phyloP scores from a whole-genome alignment of 768 basidiomycete genomes.

The Phaffia australis region DNA sequence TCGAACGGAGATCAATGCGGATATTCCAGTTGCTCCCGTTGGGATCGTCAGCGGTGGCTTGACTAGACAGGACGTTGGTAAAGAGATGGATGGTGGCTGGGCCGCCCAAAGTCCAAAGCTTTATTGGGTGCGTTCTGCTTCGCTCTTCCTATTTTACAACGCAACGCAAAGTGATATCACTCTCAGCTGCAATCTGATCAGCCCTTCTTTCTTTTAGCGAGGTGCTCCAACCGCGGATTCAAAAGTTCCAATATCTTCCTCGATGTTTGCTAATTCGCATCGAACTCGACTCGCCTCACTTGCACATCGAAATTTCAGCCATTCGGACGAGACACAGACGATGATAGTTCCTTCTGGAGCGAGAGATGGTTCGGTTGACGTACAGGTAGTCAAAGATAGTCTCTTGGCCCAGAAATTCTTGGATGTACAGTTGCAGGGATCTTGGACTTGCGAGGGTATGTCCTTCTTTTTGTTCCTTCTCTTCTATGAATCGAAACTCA shows the following conservation, averaged over 20 bases:
- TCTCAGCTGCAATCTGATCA: background rate
- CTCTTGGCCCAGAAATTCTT: slow-evolving; percentile 36
- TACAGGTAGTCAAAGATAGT: slow-evolving; percentile 27
- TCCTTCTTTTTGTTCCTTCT: background rate
- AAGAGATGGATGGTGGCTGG: slow-evolving; percentile 35
- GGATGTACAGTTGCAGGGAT: slow-evolving; percentile 37
- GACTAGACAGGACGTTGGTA: slow-evolving; percentile 36
- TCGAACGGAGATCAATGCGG: slow-evolving; percentile 36
- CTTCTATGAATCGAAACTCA: background rate
- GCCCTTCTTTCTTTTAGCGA: slow-evolving; percentile 27
- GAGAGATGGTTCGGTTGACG: slow-evolving; percentile 32
- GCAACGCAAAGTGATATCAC: background rate
- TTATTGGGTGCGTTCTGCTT: slow-evolving; percentile 32
- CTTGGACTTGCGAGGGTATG: slow-evolving; percentile 36
- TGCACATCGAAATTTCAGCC: slow-evolving; percentile 32
- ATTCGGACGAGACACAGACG: slow-evolving; percentile 21
- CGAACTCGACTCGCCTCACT: slow-evolving; percentile 37
- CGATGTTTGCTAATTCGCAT: slow-evolving; percentile 36
- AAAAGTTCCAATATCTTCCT: slow-evolving; percentile 31
- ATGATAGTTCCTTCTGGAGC: slow-evolving; percentile 34
- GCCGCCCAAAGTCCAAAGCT: slow-evolving; percentile 36
- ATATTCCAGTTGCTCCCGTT: slow-evolving; percentile 39
- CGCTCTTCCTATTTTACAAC: background rate
- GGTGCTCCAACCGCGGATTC: slow-evolving; percentile 37
- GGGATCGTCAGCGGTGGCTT: slow-evolving; percentile 31